Evolutionary conservation across 257 asterid species (phyloP), one percentile per base, ranked within the genome.

Genomic region (Solanum arcanum): DNA sequence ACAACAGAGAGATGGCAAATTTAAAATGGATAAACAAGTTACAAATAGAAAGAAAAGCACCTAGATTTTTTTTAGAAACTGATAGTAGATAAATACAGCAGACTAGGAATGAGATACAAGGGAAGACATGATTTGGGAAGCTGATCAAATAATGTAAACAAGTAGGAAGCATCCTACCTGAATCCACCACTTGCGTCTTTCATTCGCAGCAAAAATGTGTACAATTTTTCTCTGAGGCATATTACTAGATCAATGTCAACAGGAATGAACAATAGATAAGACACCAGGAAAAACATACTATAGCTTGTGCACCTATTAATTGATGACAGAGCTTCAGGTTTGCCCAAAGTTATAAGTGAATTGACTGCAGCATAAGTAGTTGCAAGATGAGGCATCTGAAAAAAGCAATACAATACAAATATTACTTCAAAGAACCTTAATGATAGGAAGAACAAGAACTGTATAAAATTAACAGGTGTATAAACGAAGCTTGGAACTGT

Each of bases 301-400:
- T 75, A 31, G 59, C 68, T 78, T 42, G 77, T 72, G 75, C 86
- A 95, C 99, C 99, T 94, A 88, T 95, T 89, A 81, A 96, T 95
- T 83, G 98, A 95, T 86, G 96, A 92, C 86, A 95, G 91, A 85
- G 99, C 90, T 91, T 86, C 91, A 72, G 90, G 87, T 86, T 97
- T 94, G 42, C 99, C 99, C 91, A 97, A 85, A 49, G 96, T 96
- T 66, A 96, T 56, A n/a, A 97, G 98, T 78, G 98, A 74, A 90
- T 95, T 95, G 86, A 94, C 90, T 56, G 99, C 99, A 87, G 99
- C 98, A 85, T 95, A 97, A 84, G 99, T 97, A 87, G 99, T 97
- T 82, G 99, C 99, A 20, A 97, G 94, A 94, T 97, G 99, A 90
- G 99, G 99, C 97, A 97, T 87, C 99, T 97, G 93, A 90, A 31